Percentiles rank a stretch among this genome's conserved stretches.
These are phyloP conservation scores for Achlya hypogyna DNA, from an alignment of 352 stramenopile genomes.

Conservation along the genomic window DNA sequence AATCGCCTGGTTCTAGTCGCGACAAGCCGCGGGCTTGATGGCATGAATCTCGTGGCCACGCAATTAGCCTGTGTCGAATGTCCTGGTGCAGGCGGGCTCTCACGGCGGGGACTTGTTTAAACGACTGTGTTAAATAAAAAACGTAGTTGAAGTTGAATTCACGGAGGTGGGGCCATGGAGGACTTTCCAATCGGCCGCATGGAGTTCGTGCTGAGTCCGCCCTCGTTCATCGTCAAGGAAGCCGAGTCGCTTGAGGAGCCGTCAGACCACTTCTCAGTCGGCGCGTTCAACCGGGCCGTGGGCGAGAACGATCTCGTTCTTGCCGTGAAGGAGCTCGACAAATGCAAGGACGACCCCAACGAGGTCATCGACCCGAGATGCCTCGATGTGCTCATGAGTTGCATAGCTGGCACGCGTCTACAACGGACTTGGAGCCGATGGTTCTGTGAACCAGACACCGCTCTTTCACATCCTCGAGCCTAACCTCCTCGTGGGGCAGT, in stretches of 20 bases:
- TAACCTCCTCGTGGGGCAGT: neutral
- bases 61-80: too few species aligned
- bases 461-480: neutral
- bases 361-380: neutral
- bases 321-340: neutral
- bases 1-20: too few species aligned
- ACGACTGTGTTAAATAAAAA: too few species aligned
- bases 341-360: neutral
- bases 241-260: neutral
- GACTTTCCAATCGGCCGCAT: neutral
- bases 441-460: neutral
- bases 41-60: too few species aligned
- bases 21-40: too few species aligned
- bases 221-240: neutral
- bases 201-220: neutral
- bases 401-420: neutral
- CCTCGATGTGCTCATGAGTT: too few species aligned
- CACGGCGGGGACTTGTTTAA: too few species aligned
- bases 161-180: too few species aligned
- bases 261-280: neutral
- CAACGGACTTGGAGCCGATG: neutral
- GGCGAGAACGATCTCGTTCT: neutral
- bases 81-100: too few species aligned
- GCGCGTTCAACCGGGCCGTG: neutral
- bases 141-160: too few species aligned